Base-by-base conservation (phyloP, 2,329 filamentous ascomycete genomes). In the Knoxdaviesia proteae region DNA sequence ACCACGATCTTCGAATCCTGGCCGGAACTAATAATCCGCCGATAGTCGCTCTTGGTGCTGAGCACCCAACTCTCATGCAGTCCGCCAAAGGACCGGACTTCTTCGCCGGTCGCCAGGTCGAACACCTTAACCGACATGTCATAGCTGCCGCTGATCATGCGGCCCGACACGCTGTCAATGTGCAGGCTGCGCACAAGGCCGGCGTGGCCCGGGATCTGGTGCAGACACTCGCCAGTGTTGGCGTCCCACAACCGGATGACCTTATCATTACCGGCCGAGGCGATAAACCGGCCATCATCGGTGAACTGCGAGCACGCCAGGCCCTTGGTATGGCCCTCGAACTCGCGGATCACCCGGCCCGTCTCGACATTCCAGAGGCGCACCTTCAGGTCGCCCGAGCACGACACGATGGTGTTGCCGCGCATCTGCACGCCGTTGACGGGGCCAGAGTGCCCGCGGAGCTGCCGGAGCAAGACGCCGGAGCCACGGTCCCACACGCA, bases 31-130 rank as follows among this genome's bases (percentile, higher is more conserved):
- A 98, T 83, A 48, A 98, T 90, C 47, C 90, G 76, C 46, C 88
- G 71, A 59, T 96, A 96, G 56, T 98, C 88, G 48, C 83, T 87
- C 68, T 94, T 94, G 42, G 90, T 90, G 49, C 84, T 87, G 46
- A 98, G 64, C 54, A 98, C 92, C 90, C 90, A 98, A 60, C 84
- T 93, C 7, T 80, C 80, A 45, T 94, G 93, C 86, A 87, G 96
- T 50, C 82, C 77, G n/a, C 86, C 82, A 53, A 94, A 88, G 51
- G 86, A 78, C 47, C 92, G 73, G 46, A 88, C 70, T 50, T 84
- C 69, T 39, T 77, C 65, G 34, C 87, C 88, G 3, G 78, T 80
- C 49, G 78, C 75, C 61, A 90, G 80, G 56, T 94, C 82, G 60
- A 86, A 94, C 1, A 96, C 84, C 56, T 92, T 93, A 56, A 98